Evolutionary conservation across 345 rosid species (phyloP), one percentile per base, ranked within the genome.

Genomic region (Sonneratia caseolaris): DNA sequence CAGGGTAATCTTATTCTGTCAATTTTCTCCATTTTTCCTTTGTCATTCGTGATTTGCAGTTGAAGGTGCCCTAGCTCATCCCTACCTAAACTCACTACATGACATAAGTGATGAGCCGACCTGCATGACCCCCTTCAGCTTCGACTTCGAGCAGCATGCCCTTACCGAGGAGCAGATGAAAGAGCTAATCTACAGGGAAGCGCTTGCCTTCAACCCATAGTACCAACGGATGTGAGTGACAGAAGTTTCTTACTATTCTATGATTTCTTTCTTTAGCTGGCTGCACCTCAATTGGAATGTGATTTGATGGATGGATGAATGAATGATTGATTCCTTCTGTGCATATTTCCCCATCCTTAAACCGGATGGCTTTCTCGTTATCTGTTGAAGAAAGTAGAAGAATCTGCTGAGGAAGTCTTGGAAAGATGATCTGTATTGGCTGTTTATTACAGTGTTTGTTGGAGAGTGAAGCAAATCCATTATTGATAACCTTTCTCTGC

Each of bases 61-160:
- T 70, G 90, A 90, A 77, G 90, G 76, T 27, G 97, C 99, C 9
- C 90, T 92, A 38, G 93, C 92, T 64, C 96, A 94, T 81, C 97
- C 97, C 12, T 95, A 90, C 83, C 81, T 94, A 53, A 76, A 76
- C 4, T 79, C 87, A 0, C 78, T 84, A 64, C 91, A 84, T 3
- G 96, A 90, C 79, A 83, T 75, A 49, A 86, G 82, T 2, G 91
- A 95, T 10, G 97, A 95, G 79, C 97, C 99, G 3, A 81, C 82
- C 40, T 91, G 97, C 87, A 68, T 48, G 79, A 85, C 68, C 27
- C 93, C 93, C 64, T 94, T 92, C 80, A 81, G 72, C 82, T 87
- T 86, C 5, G 97, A 85, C 81, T 82, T 90, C 19, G 96, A 92
- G 82, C 88, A 85, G 82, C 85, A 83, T 74, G 84, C 91, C 42